A percentile compares a stretch with the other conserved stretches of the same genome.
Conservation (phyloP, 345 rosid species). For the Eucalyptus polybractea region DNA sequence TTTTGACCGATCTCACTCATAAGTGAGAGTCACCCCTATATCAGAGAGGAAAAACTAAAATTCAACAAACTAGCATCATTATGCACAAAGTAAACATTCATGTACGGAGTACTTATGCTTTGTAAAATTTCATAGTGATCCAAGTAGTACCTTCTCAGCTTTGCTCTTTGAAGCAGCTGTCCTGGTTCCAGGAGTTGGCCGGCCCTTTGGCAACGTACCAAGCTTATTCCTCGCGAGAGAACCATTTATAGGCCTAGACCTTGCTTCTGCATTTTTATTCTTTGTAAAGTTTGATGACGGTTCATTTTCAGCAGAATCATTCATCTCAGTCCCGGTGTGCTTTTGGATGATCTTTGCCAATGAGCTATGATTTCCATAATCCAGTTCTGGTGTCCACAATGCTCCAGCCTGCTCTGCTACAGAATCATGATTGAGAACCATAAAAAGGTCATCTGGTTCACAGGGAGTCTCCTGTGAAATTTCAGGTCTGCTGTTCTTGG, state of each 20-base stretch:
- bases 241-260: slow-evolving; percentile 36
- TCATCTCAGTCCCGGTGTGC: slow-evolving; percentile 14
- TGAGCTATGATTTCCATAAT: slow-evolving; percentile 37
- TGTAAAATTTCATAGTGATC: not conserved
- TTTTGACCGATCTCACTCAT: not conserved
- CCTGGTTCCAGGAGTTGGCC: slow-evolving; percentile 50
- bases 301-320: slow-evolving; percentile 12
- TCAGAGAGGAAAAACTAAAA: not conserved
- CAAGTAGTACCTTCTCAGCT: slow-evolving; percentile 50
- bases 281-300: slow-evolving; percentile 8
- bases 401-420: slow-evolving; percentile 18
- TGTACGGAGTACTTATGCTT: not conserved
- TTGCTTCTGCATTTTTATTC: slow-evolving; percentile 34
- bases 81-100: not conserved
- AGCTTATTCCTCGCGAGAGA: slow-evolving; percentile 28
- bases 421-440: slow-evolving; percentile 75
- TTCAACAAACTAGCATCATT: not conserved
- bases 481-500: slow-evolving; percentile 4
- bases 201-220: slow-evolving; percentile 30
- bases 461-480: slow-evolving; percentile 7
- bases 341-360: slow-evolving; percentile 19
- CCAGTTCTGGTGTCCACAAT: slow-evolving; percentile 79
- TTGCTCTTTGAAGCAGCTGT: slow-evolving; percentile 42
- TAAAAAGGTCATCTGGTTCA: slow-evolving; percentile 92
- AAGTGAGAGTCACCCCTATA: not conserved